Evolutionary conservation across 306 rosid species (phyloP).

Genomic region (Malus fusca): DNA sequence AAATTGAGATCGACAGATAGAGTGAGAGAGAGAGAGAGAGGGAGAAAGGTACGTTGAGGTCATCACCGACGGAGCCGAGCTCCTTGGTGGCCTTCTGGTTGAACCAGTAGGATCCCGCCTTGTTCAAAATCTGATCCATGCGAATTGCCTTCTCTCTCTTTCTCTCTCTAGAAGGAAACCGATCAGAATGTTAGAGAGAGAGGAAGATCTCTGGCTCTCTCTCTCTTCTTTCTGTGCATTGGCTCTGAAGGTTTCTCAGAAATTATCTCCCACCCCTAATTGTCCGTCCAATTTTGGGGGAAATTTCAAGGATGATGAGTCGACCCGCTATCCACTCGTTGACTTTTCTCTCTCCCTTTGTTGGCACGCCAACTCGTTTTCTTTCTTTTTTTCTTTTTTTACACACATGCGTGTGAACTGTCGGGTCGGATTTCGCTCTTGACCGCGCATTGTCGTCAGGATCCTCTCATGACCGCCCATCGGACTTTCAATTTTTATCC

Average conservation of each 20-base stretch:
- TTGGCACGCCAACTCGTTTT: not conserved
- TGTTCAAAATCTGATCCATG: constrained; percentile 83
- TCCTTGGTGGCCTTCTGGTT: constrained; percentile 63
- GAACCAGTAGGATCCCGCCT: constrained; percentile 92
- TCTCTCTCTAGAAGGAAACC: not conserved
- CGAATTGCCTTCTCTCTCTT: not conserved
- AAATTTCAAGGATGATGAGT: not conserved
- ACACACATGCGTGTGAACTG: not conserved
- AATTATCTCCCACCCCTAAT: not conserved
- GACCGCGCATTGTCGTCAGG: not conserved
- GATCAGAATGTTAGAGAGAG: not conserved
- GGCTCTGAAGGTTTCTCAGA: not conserved
- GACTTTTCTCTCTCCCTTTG: not conserved
- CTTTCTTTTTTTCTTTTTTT: too few species aligned
- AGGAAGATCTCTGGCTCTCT: not conserved
- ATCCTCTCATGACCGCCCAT: too few species aligned
- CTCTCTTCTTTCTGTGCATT: not conserved
- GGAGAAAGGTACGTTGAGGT: constrained; percentile 44
- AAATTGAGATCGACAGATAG: not conserved
- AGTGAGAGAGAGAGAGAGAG: not conserved
- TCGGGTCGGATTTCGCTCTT: not conserved
- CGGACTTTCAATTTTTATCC: too few species aligned
- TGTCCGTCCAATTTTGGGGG: not conserved
- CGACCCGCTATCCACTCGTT: not conserved
- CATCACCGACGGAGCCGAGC: constrained; percentile 67